Evolutionary conservation across 441 rosid genomes (phyloP), one percentile per base, ranked within the genome.

Genomic region (Euphorbia corollata): DNA sequence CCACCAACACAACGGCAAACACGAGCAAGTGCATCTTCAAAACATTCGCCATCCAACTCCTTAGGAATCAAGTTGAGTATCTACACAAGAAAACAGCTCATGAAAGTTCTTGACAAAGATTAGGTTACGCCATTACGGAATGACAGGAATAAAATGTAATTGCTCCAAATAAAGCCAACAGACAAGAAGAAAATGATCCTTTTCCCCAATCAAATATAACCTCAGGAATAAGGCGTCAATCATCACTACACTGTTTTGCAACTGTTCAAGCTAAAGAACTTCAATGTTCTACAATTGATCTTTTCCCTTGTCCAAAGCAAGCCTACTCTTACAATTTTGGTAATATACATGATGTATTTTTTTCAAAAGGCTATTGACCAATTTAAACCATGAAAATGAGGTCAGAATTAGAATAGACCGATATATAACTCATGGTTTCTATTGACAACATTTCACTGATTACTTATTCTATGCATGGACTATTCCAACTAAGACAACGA

Each of bases 1-100:
- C 99, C 99, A 67, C 98, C 98, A 76, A 88, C 76, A 68, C 97
- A 91, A 58, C 97, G 94, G 30, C 94, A 78, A 62, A 94, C 92
- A 41, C 99, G 99, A 70, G 88, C 83, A 62, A 94, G 83, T 64
- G 99, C 97, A 58, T 91, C 92, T 70, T 88, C 97, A 71, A 94
- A 86, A 43, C 7, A 63, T 83, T 89, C 87, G 78, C 98, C 99
- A 71, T 88, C 92, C 67, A 78, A 65, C 73, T 90, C 98, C 81
- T 87, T 88, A 16, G 94, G 98, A 73, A 95, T 92, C 80, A 86
- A 66, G 77, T 79, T 78, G 73, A 88, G 89, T 74, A 95, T 81
- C 98, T 95, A 77, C n/a, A 79, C 16, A 72, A 59, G 7, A 77
- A 55, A 61, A 64, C 32, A 67, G n/a, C 51, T 61, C 6, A 61